Evolutionary conservation across 257 asterid genomes (phyloP).

Genomic region (Solanum ahanhuiri): DNA sequence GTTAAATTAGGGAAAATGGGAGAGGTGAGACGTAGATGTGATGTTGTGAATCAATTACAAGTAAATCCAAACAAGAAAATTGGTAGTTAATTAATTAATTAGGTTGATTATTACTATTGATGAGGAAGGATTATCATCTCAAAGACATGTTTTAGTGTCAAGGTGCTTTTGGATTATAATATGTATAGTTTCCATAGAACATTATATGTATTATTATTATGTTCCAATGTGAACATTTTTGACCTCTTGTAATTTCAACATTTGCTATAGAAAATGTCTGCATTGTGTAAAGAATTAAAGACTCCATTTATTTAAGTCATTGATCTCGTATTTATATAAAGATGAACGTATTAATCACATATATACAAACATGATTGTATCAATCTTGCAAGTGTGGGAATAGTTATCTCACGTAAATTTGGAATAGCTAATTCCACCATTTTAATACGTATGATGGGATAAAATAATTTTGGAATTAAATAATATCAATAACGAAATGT

Average conservation of each 20-base stretch:
- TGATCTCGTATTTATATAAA: neutral
- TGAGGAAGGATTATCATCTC: neutral
- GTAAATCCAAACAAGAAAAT: neutral
- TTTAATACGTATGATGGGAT: neutral
- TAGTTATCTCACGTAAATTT: neutral
- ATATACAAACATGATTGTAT: neutral
- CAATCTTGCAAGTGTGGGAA: neutral
- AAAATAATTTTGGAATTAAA: neutral
- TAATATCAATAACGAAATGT: neutral
- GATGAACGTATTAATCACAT: neutral
- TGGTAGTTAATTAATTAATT: neutral
- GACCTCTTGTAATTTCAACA: neutral
- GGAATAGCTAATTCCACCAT: neutral
- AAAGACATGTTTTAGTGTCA: neutral
- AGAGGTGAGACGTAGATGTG: slow-evolving; percentile 86
- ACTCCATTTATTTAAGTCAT: neutral
- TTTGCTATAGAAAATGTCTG: neutral
- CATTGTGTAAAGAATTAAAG: neutral
- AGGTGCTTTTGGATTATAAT: neutral
- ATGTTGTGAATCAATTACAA: slow-evolving; percentile 27
- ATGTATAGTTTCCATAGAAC: neutral
- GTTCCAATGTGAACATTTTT: neutral
- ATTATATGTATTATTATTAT: neutral
- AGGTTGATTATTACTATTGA: neutral
- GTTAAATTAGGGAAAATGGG: slow-evolving; percentile 55